Evolutionary conservation across 2,329 filamentous ascomycete species (phyloP), one percentile per base, ranked within the genome.

Genomic region (Cercospora sp.): DNA sequence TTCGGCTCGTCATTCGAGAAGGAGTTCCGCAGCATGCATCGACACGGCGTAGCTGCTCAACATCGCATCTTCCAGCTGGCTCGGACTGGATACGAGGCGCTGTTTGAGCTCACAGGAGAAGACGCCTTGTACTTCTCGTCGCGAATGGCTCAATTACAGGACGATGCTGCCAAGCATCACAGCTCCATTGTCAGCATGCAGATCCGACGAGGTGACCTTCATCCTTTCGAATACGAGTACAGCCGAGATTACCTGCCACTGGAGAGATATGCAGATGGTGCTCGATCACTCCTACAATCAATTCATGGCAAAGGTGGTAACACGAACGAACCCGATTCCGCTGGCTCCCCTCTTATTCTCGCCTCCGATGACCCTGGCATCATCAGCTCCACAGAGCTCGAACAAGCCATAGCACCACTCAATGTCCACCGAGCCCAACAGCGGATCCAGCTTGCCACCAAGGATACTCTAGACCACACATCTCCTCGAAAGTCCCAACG

Each of bases 301-400:
- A 45, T 61, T 26, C 66, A 60, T 10, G 58, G 57, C 31, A 90
- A 0, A 91, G 95, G 76, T 91, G 16, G 18, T 0, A 86, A 87
- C 63, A 86, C 93, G n/a, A 36, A 39, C 8, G 60, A 62, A 18
- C 82, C 86, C 16, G 48, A 66, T n/a, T 39, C 60, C 26, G 59
- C 36, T 12, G 36, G 36, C 9, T 55, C 59, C 20, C 65, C 79
- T 77, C 78, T 92, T 45, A 78, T 96, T 1, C 77, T 96, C 28
- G 91, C 92, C 5, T 94, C 91, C 0, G 93, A 96, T 76, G 92
- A 96, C 75, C 91, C 92, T 0, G 87, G 89, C 64, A 88, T 95
- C 26, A 90, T 92, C 75, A 83, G 87, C 23, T 83, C 87, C 10
- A 81, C 86, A 1, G 91, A 93, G 74, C 85, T 94, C 66, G 83